Conservation (phyloP, 1,284 basidiomycete genomes). For the Vanrija humicola region DNA sequence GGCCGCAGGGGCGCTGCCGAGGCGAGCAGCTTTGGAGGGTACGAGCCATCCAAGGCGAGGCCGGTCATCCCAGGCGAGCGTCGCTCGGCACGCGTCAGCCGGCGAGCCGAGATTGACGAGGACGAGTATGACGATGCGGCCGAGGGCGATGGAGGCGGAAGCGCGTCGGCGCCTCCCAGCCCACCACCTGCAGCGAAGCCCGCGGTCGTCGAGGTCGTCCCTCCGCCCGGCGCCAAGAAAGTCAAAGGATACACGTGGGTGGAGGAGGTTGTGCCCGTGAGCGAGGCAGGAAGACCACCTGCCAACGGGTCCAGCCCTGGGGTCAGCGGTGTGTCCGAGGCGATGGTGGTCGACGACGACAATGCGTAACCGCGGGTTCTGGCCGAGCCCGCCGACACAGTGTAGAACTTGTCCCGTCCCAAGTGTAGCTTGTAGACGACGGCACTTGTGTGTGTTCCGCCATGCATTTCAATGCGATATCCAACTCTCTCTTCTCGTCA, state of each 20-base stretch:
- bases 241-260: slow-evolving; percentile 22
- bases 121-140: background rate
- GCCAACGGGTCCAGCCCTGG: background rate
- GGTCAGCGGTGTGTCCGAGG: background rate
- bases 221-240: slow-evolving; percentile 7
- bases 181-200: background rate
- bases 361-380: too few species aligned
- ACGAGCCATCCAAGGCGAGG: slow-evolving; percentile 11
- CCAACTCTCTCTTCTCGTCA: too few species aligned
- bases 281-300: background rate
- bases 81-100: slow-evolving; percentile 25
- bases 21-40: background rate
- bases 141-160: background rate
- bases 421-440: too few species aligned
- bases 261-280: slow-evolving; percentile 2
- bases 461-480: too few species aligned
- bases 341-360: slow-evolving; percentile 6
- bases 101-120: slow-evolving; percentile 5
- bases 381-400: background rate
- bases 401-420: background rate
- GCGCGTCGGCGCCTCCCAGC: background rate
- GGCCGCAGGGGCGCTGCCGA: slow-evolving; percentile 2
- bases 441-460: too few species aligned
- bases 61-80: slow-evolving; percentile 41
- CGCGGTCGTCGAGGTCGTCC: slow-evolving; percentile 3